These are phyloP conservation scores for Clavariopsis aquatica DNA, from an alignment of 495 filamentous ascomycete genomes.

Conservation along the genomic window DNA sequence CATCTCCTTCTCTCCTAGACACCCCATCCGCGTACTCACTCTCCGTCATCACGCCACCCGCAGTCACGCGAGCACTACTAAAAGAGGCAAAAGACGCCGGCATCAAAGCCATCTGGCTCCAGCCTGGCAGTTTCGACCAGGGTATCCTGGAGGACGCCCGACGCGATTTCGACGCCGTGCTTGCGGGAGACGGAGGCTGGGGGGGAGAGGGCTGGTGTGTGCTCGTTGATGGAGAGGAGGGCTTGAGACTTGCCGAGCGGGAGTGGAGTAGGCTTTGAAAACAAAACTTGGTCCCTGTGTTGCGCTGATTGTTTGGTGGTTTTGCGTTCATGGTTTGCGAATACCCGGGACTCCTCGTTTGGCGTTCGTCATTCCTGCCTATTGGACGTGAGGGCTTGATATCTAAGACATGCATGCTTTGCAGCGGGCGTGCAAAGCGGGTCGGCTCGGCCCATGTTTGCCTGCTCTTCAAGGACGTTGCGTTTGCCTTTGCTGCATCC, in stretches of 20 bases:
- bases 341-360: no score
- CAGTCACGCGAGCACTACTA: conserved; percentile 68
- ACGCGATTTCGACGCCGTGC: conserved; percentile 64
- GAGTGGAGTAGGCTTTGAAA: conserved; percentile 35
- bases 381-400: no score
- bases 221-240: conserved; percentile 81
- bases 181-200: conserved; percentile 66
- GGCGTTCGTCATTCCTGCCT: no score
- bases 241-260: conserved; percentile 61
- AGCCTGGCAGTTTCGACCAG: conserved; percentile 84
- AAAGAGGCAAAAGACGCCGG: conserved; percentile 78
- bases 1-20: conserved; percentile 63
- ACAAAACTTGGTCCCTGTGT: no score
- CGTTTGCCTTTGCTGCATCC: no score
- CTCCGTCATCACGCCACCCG: conserved; percentile 83
- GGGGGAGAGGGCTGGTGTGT: conserved; percentile 88
- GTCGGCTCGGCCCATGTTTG: no score
- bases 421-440: no score
- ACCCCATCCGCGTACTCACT: conserved; percentile 70
- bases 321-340: no score
- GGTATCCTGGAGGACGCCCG: conserved; percentile 68
- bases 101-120: conserved; percentile 81
- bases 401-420: no score
- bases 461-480: no score
- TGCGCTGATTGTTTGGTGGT: no score